A percentile compares a stretch with the other conserved stretches of the same genome.
phyloP scores from a whole-genome alignment of 2,329 filamentous ascomycete genomes.

The Blastomyces gilchristii region DNA sequence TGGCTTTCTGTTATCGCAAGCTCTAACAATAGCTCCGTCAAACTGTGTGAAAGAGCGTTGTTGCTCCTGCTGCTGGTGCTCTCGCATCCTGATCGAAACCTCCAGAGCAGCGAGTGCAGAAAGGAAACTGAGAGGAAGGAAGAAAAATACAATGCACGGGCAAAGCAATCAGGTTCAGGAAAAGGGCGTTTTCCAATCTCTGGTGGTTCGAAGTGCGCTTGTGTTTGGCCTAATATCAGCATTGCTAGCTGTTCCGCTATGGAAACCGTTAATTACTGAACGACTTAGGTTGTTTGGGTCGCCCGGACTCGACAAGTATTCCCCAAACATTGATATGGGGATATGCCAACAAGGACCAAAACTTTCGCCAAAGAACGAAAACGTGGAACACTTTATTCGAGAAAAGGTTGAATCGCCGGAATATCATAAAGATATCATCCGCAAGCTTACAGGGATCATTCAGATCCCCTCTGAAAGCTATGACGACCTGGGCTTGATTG shows the following conservation, averaged over 20 bases:
- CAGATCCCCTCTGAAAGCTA: constrained; percentile 44
- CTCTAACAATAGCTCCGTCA: not conserved
- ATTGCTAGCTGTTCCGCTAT: not conserved
- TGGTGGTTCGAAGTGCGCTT: not conserved
- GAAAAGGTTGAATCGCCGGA: constrained; percentile 13
- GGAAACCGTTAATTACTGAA: not conserved
- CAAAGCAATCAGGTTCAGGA: not conserved
- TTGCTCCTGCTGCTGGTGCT: not conserved
- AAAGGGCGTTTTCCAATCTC: not conserved
- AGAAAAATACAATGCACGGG: not conserved
- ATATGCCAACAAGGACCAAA: constrained; percentile 13
- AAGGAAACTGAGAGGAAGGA: not conserved
- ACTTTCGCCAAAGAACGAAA: constrained; percentile 16
- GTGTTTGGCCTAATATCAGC: not conserved
- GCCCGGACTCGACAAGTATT: not conserved
- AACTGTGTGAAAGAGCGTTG: not conserved
- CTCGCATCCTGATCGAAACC: not conserved
- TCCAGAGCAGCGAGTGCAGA: not conserved
- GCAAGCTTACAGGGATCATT: constrained; percentile 24
- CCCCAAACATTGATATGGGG: not conserved
- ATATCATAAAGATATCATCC: constrained; percentile 13
- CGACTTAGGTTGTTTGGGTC: not conserved
- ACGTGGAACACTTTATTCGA: constrained; percentile 13
- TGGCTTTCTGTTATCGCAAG: not conserved
- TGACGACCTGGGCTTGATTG: constrained; percentile 46